A percentile compares a stretch with the other conserved stretches of the same genome.
Conservation (phyloP, 192 early-diverging fungal species). For the Chytriomyces confervae region DNA sequence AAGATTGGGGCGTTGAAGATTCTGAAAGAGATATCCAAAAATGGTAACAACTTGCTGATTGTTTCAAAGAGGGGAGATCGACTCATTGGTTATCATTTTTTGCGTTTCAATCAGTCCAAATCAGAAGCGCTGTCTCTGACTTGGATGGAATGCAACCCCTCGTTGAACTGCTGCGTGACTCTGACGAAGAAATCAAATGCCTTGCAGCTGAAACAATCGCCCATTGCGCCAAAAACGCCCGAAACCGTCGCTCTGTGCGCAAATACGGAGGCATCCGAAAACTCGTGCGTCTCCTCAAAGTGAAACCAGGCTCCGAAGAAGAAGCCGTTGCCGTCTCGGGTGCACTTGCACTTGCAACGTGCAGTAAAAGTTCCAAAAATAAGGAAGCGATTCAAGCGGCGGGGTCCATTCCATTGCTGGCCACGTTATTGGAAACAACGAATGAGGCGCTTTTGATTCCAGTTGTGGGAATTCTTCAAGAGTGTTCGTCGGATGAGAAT, state of each 20-base stretch:
- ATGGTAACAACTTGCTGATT: slow-evolving; percentile 42
- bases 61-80: no score
- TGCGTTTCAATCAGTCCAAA: slow-evolving; percentile 46
- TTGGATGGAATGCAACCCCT: slow-evolving; percentile 68
- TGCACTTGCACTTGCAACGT: slow-evolving; percentile 63
- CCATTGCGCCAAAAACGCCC: slow-evolving; percentile 68
- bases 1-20: slow-evolving; percentile 68
- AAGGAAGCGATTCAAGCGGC: slow-evolving; percentile 69
- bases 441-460: slow-evolving; percentile 68
- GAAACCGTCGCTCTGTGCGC: slow-evolving; percentile 61
- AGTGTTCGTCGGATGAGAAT: slow-evolving; percentile 65
- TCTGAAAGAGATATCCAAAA: slow-evolving; percentile 63
- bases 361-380: slow-evolving; percentile 66
- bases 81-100: background rate
- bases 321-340: slow-evolving; percentile 67
- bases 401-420: slow-evolving; percentile 64
- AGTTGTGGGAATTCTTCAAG: slow-evolving; percentile 65
- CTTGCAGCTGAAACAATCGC: slow-evolving; percentile 72
- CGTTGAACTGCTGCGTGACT: slow-evolving; percentile 62
- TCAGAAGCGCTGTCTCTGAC: slow-evolving; percentile 62
- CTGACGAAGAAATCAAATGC: slow-evolving; percentile 63
- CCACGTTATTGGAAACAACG: slow-evolving; percentile 59
- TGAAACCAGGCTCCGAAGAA: slow-evolving; percentile 42
- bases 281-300: slow-evolving; percentile 62
- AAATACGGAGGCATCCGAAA: slow-evolving; percentile 64